These are phyloP conservation scores for Plasmodium gallinaceum DNA, from an alignment of 169 alveolate genomes.

Conservation along the genomic window DNA sequence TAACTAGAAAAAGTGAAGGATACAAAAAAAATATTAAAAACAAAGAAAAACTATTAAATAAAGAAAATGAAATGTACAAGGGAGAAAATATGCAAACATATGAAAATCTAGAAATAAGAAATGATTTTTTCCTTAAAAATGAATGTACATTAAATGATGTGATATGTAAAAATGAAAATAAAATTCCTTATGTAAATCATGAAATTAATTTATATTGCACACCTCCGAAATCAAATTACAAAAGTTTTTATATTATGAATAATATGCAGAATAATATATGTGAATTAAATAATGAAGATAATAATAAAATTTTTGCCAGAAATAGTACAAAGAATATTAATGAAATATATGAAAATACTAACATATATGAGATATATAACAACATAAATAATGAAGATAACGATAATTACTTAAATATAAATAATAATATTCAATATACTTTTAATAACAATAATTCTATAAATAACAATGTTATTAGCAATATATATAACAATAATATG, in stretches of 20 bases:
- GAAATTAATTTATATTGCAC: no score
- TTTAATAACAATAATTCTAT: background rate
- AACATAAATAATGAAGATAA: background rate
- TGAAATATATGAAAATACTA: constrained; percentile 12
- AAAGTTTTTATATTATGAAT: no score
- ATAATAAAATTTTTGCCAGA: background rate
- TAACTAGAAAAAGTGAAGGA: background rate
- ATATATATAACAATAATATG: background rate
- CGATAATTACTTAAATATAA: background rate
- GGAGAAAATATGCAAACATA: background rate
- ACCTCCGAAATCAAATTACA: no score
- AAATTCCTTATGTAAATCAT: no score
- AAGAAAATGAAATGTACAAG: background rate
- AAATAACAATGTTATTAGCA: background rate
- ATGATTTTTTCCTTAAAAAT: no score
- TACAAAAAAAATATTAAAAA: background rate
- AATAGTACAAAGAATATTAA: background rate
- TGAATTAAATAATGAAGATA: background rate
- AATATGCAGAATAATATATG: background rate
- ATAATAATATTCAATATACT: constrained; percentile 5
- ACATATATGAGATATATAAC: constrained; percentile 6
- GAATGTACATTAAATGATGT: no score
- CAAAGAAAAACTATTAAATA: no score
- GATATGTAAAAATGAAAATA: no score
- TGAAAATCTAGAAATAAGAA: no score